Percentiles rank a stretch among this genome's conserved stretches.
These are phyloP conservation scores for Rosa persica DNA, from an alignment of 306 rosid genomes.

Conservation along the genomic window DNA sequence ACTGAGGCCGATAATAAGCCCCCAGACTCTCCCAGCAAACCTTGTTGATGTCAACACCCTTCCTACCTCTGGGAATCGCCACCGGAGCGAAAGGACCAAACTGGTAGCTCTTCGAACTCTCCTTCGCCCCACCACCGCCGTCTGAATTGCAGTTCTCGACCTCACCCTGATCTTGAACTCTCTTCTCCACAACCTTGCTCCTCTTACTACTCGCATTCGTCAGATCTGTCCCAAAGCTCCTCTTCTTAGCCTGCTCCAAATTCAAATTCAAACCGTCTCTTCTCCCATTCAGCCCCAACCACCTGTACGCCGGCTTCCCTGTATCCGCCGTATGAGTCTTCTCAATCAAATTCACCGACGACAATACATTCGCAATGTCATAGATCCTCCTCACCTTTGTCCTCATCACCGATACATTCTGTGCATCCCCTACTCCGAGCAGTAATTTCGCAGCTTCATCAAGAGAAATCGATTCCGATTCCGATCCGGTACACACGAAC, in stretches of 20 bases:
- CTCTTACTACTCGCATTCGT: conserved; percentile 48
- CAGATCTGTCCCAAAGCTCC: conserved; percentile 52
- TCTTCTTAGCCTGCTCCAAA: conserved; percentile 31
- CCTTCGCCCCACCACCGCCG: too few relatives aligned
- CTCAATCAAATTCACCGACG: conserved; percentile 53
- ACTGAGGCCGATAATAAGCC: conserved; percentile 40
- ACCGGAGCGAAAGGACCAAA: conserved; percentile 64
- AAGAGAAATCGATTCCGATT: conserved; percentile 32
- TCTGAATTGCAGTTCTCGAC: conserved; percentile 4
- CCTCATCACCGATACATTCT: neutral
- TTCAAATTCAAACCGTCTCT: neutral
- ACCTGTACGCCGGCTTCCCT: conserved; percentile 60
- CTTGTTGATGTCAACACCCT: conserved; percentile 14
- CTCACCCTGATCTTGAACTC: neutral
- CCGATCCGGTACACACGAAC: conserved; percentile 34
- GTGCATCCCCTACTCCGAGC: conserved; percentile 42
- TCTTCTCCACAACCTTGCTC: conserved; percentile 24
- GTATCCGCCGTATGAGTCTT: conserved; percentile 43
- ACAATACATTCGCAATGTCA: conserved; percentile 56
- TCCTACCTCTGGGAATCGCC: conserved; percentile 22
- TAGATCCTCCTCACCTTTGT: conserved; percentile 59
- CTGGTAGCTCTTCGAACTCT: conserved; percentile 40
- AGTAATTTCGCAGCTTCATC: conserved; percentile 52
- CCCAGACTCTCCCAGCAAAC: conserved; percentile 39
- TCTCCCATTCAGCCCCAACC: conserved; percentile 48